Evolutionary conservation across 2,329 filamentous ascomycete species (phyloP).

Genomic region (Domatiomyces catenatus): DNA sequence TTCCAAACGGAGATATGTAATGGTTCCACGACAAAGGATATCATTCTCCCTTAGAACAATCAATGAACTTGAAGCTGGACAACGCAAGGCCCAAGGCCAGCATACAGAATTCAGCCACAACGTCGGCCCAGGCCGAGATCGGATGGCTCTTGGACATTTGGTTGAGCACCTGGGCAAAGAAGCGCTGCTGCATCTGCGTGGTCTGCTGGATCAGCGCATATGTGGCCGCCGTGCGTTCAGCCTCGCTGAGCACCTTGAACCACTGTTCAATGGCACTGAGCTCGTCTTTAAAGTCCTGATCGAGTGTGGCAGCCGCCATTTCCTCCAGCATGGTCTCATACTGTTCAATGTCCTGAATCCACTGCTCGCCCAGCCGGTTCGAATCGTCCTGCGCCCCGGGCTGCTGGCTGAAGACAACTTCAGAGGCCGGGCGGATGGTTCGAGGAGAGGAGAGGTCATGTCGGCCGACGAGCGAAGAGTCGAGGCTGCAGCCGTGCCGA

Average conservation of each 20-base stretch:
- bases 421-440: slow-evolving; percentile 78
- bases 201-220: slow-evolving; percentile 96
- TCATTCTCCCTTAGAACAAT: neutral
- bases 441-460: slow-evolving; percentile 67
- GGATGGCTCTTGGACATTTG: slow-evolving; percentile 98
- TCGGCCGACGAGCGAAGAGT: slow-evolving; percentile 79
- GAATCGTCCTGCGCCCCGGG: slow-evolving; percentile 60
- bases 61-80: neutral
- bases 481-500: slow-evolving; percentile 38
- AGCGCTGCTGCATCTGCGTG: slow-evolving; percentile 94
- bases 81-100: neutral
- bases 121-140: slow-evolving; percentile 48
- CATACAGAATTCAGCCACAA: no score
- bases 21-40: neutral
- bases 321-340: slow-evolving; percentile 98
- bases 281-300: slow-evolving; percentile 99
- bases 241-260: slow-evolving; percentile 94
- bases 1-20: neutral
- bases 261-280: slow-evolving; percentile 98
- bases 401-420: slow-evolving; percentile 74
- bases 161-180: slow-evolving; percentile 97
- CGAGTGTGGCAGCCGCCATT: slow-evolving; percentile 95
- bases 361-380: slow-evolving; percentile 90
- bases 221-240: slow-evolving; percentile 83
- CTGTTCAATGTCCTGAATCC: slow-evolving; percentile 97